Evolutionary conservation across 1,284 basidiomycete genomes (phyloP), one percentile per base, ranked within the genome.

Genomic region (Gymnopus androsaceus): DNA sequence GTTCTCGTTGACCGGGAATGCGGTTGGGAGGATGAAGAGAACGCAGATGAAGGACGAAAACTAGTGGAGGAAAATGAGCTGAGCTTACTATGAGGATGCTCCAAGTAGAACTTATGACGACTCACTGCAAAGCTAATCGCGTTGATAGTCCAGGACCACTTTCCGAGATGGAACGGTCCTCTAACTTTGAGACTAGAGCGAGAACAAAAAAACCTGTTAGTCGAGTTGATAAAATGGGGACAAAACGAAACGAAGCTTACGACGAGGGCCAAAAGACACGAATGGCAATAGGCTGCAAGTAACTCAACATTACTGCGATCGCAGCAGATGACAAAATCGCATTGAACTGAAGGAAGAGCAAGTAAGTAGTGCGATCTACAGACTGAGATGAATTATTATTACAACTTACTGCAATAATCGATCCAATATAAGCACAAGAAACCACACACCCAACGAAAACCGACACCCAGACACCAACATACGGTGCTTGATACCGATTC

Each of bases 11-110:
- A 84, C 83, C 1, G 85, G 86, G 42, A 76, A 73, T 6, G 81
- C 74, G 4, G 83, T 87, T 3, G 86, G 85, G 21, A 88, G 72
- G 51, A 86, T 71, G 66, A 84, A 83, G 8, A 85, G 75, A 4
- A 82, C 63, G 61, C 80, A 82, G 37, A 84, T 74, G 65, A 84
- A 83, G 6, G 77, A 62, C 3, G 74, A 72, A 67, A 84, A 84
- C 80, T 83, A n/a, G n/a, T n/a, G n/a, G n/a, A n/a, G 61, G 28
- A 12, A 45, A 31, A 12, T 21, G 17, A 3, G 25, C 5, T 36
- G 17, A 37, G 30, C 41, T 42, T 11, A 44, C 33, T 15, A 27
- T 23, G 19, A 42, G 31, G 7, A 30, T 31, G 15, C n/a, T 28
- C 49, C 1, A 49, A 17, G 54, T 61, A 3, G 12, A 23, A 51